phyloP scores from a whole-genome alignment of 1,284 basidiomycete species.

The Fomitiporia mediterranea region DNA sequence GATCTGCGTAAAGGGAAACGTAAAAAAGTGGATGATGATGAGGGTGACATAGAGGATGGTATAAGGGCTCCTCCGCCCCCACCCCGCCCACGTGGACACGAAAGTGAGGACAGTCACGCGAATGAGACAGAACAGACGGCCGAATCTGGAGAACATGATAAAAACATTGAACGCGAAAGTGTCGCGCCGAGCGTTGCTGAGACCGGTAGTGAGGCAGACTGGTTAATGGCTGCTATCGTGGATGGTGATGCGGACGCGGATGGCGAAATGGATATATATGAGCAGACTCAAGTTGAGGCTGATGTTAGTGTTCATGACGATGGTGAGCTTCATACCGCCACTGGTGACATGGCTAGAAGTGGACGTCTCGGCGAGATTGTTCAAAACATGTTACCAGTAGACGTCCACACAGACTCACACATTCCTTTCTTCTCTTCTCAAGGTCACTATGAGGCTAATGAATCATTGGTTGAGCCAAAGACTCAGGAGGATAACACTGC shows the following conservation, averaged over 20 bases:
- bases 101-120: conserved; percentile 12
- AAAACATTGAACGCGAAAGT: conserved; percentile 49
- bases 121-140: neutral
- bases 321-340: conserved; percentile 39
- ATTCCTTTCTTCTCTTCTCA: conserved; percentile 34
- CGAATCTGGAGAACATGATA: conserved; percentile 30
- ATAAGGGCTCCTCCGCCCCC: conserved; percentile 62
- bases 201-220: conserved; percentile 62
- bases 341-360: conserved; percentile 28
- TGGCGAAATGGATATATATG: conserved; percentile 39
- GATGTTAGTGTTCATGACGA: conserved; percentile 37
- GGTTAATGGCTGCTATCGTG: conserved; percentile 79
- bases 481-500: conserved; percentile 20
- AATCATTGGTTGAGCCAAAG: conserved; percentile 18
- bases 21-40: conserved; percentile 80
- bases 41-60: conserved; percentile 68
- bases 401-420: conserved; percentile 51
- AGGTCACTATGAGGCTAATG: conserved; percentile 40
- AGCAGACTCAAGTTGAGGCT: conserved; percentile 28
- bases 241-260: conserved; percentile 41
- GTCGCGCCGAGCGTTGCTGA: conserved; percentile 61
- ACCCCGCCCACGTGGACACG: conserved; percentile 30
- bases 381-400: conserved; percentile 20
- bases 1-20: conserved; percentile 73
- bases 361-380: conserved; percentile 26